Conservation (phyloP, 768 basidiomycete genomes). For the Boletus bicolor region DNA sequence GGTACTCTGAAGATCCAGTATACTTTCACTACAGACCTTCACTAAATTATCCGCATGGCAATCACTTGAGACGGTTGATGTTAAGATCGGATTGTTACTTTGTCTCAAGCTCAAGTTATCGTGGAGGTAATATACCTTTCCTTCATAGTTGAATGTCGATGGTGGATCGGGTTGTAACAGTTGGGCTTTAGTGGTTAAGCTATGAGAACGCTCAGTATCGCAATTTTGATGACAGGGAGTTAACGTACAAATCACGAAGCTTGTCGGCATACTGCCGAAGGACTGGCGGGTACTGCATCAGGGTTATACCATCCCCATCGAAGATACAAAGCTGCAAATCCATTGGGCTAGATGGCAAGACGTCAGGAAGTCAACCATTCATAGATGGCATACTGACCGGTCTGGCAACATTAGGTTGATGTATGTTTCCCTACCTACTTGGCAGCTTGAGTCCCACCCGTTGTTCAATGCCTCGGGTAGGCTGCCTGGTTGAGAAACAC, state of each 20-base stretch:
- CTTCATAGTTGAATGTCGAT: constrained; percentile 36
- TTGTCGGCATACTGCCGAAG: constrained; percentile 41
- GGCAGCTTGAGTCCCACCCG: constrained; percentile 27
- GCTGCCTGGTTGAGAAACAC: not conserved
- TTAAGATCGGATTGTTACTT: constrained; percentile 29
- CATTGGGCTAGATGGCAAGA: constrained; percentile 41
- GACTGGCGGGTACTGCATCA: constrained; percentile 37
- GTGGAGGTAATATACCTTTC: constrained; percentile 44
- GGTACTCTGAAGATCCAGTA: constrained; percentile 52
- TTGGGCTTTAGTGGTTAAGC: constrained; percentile 30
- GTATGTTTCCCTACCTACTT: constrained; percentile 35
- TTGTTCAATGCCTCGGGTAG: not conserved
- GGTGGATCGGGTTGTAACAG: constrained; percentile 47
- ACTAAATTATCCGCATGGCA: not conserved
- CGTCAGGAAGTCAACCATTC: constrained; percentile 1
- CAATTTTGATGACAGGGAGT: not conserved
- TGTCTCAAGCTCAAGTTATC: constrained; percentile 48
- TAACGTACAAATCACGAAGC: constrained; percentile 44
- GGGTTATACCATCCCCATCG: constrained; percentile 28
- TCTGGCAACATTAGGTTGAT: constrained; percentile 57
- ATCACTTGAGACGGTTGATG: constrained; percentile 2
- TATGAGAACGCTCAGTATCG: constrained; percentile 20
- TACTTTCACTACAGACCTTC: constrained; percentile 42
- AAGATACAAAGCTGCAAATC: constrained; percentile 52
- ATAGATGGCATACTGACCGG: constrained; percentile 36